A percentile compares a stretch with the other conserved stretches of the same genome.
phyloP scores from a whole-genome alignment of 1,284 basidiomycete genomes.

The Rhodotorula sp. region DNA sequence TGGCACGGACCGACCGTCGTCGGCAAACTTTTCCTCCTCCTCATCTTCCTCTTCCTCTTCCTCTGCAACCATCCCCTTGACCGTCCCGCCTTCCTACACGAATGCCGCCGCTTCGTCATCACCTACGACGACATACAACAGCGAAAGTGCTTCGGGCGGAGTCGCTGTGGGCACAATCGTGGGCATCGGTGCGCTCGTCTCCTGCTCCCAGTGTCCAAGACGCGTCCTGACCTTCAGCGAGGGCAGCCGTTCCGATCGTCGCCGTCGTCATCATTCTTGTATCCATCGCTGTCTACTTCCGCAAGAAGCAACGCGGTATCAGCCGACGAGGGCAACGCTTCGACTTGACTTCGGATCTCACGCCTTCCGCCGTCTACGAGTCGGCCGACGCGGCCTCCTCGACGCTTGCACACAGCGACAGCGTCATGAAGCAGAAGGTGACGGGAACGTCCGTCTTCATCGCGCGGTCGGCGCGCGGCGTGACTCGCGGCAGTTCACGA shows the following conservation, averaged over 20 bases:
- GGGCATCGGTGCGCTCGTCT: slow-evolving; percentile 5
- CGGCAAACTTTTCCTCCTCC: neutral
- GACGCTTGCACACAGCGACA: neutral
- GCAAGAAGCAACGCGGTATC: slow-evolving; percentile 11
- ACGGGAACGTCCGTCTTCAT: slow-evolving; percentile 7
- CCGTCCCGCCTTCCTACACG: neutral
- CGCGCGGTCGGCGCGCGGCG: slow-evolving; percentile 8
- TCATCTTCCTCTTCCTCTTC: neutral
- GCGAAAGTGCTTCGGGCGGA: too few relatives aligned
- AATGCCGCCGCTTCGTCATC: neutral
- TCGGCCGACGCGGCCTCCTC: neutral
- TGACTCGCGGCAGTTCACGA: slow-evolving; percentile 6
- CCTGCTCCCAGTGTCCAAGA: neutral
- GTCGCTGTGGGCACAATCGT: neutral
- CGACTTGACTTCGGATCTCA: slow-evolving; percentile 13
- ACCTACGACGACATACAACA: too few relatives aligned
- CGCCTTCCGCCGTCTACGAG: neutral
- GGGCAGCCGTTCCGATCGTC: slow-evolving; percentile 11
- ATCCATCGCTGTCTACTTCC: slow-evolving; percentile 1
- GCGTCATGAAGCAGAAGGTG: slow-evolving; percentile 12
- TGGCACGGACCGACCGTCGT: neutral
- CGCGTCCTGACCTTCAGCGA: neutral
- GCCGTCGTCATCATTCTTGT: slow-evolving; percentile 1
- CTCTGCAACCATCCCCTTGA: too few relatives aligned
- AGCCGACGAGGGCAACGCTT: slow-evolving; percentile 19